Evolutionary conservation across 495 filamentous ascomycete species (phyloP), one percentile per base, ranked within the genome.

Genomic region (Chaetomium fimeti): DNA sequence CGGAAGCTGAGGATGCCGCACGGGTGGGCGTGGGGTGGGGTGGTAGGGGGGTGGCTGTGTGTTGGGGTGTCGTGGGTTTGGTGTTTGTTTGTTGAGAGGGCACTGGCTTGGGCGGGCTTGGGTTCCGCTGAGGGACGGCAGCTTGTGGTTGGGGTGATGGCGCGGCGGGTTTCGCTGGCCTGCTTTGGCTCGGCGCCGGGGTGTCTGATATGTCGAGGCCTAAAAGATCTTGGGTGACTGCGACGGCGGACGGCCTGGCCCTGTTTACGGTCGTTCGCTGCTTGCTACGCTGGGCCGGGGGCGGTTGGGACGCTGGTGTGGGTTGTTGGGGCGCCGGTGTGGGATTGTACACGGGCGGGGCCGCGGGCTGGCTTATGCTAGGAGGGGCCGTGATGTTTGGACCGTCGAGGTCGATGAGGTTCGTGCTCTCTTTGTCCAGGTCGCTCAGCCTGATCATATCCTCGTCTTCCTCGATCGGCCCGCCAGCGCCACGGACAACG

Each of bases 391-490:
- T 27, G 54, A 64, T 67, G 22, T 25, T 61, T 28, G 81, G 74
- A 40, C 81, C 80, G 56, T 81, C 78, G 49, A 86, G 77, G 57
- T 89, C 84, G 64, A 83, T 82, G 20, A 81, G 64, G 8, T 62
- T 69, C 16, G 65, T 68, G 59, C 66, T 68, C 24, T 76, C 73
- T 22, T 67, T 68, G 32, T 76, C 73, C 22, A 55, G 24, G 53
- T 79, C 76, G 2, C 66, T 62, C 22, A 79, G 51, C 51, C 62
- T 62, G 53, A 80, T 83, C 54, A 75, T 72, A 64, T 85, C 75
- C 28, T 82, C 84, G 38, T 79, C 88, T 42, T 81, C 83, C 56
- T 81, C 80, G 5, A 91, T 79, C 49, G 84, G 84, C 0, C 69
- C 73, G 1, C 74, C 69, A 11, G 77, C 74, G 27, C 75, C 78